These are phyloP conservation scores for Blastobotrys elegans DNA, from an alignment of 1,139 yeast species.

Conservation along the genomic window DNA sequence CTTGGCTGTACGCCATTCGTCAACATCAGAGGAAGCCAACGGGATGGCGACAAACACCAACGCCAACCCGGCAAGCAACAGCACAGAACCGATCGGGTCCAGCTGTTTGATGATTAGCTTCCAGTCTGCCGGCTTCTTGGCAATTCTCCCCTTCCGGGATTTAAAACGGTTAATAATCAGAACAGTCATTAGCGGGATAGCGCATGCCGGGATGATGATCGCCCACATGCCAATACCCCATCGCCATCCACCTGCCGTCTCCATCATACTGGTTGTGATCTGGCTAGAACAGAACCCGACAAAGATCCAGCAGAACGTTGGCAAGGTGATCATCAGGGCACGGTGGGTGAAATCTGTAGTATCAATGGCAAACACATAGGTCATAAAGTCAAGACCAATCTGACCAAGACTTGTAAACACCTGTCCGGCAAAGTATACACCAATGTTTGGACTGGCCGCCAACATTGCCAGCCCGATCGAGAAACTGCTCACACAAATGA, in stretches of 20 bases:
- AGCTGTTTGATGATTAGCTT: slow-evolving; percentile 10
- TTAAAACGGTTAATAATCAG: slow-evolving; percentile 17
- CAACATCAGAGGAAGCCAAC: slow-evolving; percentile 15
- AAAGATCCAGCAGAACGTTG: slow-evolving; percentile 22
- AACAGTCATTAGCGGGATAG: slow-evolving; percentile 45
- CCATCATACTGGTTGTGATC: slow-evolving; percentile 18
- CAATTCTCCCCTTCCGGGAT: slow-evolving; percentile 8
- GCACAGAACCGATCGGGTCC: slow-evolving; percentile 18
- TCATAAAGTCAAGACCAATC: slow-evolving; percentile 37
- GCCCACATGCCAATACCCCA: slow-evolving; percentile 79
- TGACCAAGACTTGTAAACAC: slow-evolving; percentile 36
- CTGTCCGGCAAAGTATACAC: slow-evolving; percentile 34
- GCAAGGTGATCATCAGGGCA: slow-evolving; percentile 36
- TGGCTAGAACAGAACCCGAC: slow-evolving; percentile 19
- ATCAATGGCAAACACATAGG: slow-evolving; percentile 39
- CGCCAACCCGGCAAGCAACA: slow-evolving; percentile 18
- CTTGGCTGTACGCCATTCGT: slow-evolving; percentile 15
- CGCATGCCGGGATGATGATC: slow-evolving; percentile 57
- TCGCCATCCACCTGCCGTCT: slow-evolving; percentile 44
- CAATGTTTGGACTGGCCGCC: slow-evolving; percentile 28
- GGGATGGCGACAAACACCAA: slow-evolving; percentile 21
- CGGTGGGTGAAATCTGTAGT: slow-evolving; percentile 37
- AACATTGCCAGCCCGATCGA: slow-evolving; percentile 14
- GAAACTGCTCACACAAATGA: slow-evolving; percentile 30
- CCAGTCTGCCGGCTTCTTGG: not conserved